These are phyloP conservation scores for Penicillium sp. DNA, from an alignment of 2,329 filamentous ascomycete species.

Conservation along the genomic window DNA sequence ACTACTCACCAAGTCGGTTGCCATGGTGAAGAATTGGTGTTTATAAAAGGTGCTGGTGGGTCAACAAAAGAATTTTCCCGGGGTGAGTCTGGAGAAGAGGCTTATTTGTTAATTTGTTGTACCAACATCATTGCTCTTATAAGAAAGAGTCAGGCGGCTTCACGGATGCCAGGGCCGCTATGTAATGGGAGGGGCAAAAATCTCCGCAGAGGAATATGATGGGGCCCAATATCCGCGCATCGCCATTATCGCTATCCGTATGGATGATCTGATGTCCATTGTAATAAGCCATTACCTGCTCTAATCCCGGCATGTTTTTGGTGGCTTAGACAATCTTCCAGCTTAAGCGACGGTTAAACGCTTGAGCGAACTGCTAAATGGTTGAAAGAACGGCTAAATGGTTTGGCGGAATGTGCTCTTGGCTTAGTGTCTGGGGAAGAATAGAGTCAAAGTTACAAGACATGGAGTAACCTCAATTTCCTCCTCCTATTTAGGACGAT, in stretches of 20 bases:
- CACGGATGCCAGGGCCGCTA: not conserved
- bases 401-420: not conserved
- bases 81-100: conserved; percentile 2
- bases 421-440: not conserved
- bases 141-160: conserved; percentile 2
- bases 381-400: conserved; percentile 2
- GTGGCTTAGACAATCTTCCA: not conserved
- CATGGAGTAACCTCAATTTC: not conserved
- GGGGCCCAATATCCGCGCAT: conserved; percentile 2
- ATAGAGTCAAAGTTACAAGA: not conserved
- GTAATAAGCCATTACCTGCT: conserved; percentile 2
- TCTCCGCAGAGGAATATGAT: conserved; percentile 1
- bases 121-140: not conserved
- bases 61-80: not conserved
- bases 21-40: conserved; percentile 1
- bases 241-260: not conserved
- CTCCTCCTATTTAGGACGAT: not conserved
- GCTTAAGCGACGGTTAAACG: not conserved
- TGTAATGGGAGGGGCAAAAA: conserved; percentile 3
- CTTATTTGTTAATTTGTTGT: not conserved
- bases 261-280: not conserved
- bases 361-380: not conserved
- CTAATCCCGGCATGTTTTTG: not conserved
- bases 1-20: conserved; percentile 3
- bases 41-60: not conserved